Base-by-base conservation (phyloP, 768 basidiomycete species). In the Phaeotremella skinneri region DNA sequence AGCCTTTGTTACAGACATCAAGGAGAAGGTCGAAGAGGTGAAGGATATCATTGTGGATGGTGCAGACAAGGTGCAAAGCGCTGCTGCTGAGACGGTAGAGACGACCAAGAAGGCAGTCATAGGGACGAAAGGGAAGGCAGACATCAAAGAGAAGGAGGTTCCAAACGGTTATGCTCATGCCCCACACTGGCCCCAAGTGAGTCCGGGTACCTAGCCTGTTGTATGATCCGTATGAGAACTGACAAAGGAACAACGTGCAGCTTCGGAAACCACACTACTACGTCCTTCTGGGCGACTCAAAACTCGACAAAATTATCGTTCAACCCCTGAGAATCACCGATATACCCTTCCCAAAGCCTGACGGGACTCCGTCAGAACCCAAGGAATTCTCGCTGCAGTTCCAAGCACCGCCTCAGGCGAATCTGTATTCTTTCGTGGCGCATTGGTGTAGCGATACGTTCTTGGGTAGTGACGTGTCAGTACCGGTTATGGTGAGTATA, bases 241-340 rank as follows among this genome's bases (percentile, higher is more conserved):
- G 31, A 39, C 25, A 6, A 27, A n/a, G n/a, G n/a, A n/a, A 29
- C 14, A 4, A 6, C 6, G 6, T 26, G 3, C 67, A 93, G 90
- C 82, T 86, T 55, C 90, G 91, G 59, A 93, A 89, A 77, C 88
- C 93, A 0, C 82, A 84, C 23, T 98, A 91, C 90, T 93, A 91
- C 88, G 80, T 94, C 52, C 82, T 94, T 11, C 83, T 96, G 21
- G 89, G 87, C 0, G 92, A 96, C 70, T 85, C 88, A 60, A 92
- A 91, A 76, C 82, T 84, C 11, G 87, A 88, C 76, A 84, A 86
- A 30, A 82, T 92, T 43, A 88, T 94, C 41, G 90, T 96, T 0
- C 90, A 91, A 16, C 93, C 93, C 0, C 78, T 87, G 71, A 87
- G 85, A 72, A 83, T 96, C 64, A 81, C 82, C 23, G 90, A 92